phyloP scores from a whole-genome alignment of 1,284 basidiomycete genomes.

The Ustilago loliicola region DNA sequence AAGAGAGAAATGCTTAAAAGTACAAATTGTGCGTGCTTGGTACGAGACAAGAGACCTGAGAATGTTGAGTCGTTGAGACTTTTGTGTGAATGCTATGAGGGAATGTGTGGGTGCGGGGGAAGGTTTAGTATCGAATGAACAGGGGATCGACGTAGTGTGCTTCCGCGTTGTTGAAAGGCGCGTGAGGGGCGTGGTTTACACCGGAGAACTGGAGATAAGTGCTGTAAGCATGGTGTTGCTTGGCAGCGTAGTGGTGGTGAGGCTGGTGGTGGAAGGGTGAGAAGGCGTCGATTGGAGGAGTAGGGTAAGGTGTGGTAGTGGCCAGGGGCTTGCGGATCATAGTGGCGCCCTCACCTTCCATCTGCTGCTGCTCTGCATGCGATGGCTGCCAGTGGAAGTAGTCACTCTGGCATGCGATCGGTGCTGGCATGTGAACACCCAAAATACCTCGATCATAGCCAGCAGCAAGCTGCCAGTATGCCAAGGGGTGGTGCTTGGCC shows the following conservation, averaged over 20 bases:
- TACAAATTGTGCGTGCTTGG: slow-evolving; percentile 19
- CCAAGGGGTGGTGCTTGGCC: slow-evolving; percentile 46
- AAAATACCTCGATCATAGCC: slow-evolving; percentile 53
- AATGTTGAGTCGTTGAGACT: slow-evolving; percentile 1
- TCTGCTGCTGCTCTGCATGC: slow-evolving; percentile 10
- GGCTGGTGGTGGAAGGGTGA: slow-evolving; percentile 23
- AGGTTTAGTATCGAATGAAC: slow-evolving; percentile 42
- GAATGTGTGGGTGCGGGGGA: not conserved
- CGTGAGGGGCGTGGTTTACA: slow-evolving; percentile 35
- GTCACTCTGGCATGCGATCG: slow-evolving; percentile 31
- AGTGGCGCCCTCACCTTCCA: slow-evolving; percentile 13
- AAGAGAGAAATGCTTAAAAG: slow-evolving; percentile 25
- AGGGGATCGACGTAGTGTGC: slow-evolving; percentile 50
- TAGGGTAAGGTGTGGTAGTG: slow-evolving; percentile 46
- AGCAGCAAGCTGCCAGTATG: slow-evolving; percentile 54
- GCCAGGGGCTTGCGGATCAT: slow-evolving; percentile 39
- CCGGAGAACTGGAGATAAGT: slow-evolving; percentile 15
- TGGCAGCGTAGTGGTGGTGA: slow-evolving; percentile 14
- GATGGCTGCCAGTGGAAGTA: slow-evolving; percentile 50
- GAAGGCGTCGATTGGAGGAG: slow-evolving; percentile 51
- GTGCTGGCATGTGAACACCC: slow-evolving; percentile 54
- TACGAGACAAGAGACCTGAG: not conserved
- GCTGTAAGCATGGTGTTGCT: slow-evolving; percentile 18
- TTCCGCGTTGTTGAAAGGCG: slow-evolving; percentile 57
- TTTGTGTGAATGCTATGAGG: slow-evolving; percentile 2